Evolutionary conservation across 2,329 filamentous ascomycete genomes (phyloP).

Genomic region (Alternaria sp.): DNA sequence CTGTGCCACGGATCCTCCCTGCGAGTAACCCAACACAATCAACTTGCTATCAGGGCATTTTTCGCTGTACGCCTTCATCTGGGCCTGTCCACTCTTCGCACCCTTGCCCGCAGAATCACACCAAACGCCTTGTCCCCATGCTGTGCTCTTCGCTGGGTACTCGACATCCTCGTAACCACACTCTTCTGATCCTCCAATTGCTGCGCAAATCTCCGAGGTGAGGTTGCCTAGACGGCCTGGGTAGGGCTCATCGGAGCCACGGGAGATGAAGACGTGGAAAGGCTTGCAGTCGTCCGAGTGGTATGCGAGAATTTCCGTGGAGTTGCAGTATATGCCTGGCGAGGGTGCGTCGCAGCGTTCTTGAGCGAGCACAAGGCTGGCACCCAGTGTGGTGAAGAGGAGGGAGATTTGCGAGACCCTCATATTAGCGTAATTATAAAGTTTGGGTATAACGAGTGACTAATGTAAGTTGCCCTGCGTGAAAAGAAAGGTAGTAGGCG

Average conservation of each 20-base stretch:
- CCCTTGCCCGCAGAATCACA: constrained; percentile 38
- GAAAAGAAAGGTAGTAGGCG: neutral
- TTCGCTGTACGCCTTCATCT: constrained; percentile 34
- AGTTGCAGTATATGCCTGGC: constrained; percentile 31
- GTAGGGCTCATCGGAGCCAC: constrained; percentile 41
- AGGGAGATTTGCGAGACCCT: constrained; percentile 17
- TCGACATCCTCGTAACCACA: constrained; percentile 39
- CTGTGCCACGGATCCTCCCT: constrained; percentile 36
- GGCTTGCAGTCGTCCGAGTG: constrained; percentile 32
- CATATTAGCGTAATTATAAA: constrained; percentile 18
- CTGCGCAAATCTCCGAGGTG: constrained; percentile 30
- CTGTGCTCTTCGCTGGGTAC: constrained; percentile 39
- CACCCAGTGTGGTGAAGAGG: constrained; percentile 19
- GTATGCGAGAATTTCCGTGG: constrained; percentile 33
- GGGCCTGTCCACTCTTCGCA: constrained; percentile 31
- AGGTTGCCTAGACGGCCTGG: constrained; percentile 39
- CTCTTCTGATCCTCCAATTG: constrained; percentile 23
- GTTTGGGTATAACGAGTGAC: constrained; percentile 8
- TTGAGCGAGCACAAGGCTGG: constrained; percentile 25
- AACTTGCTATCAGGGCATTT: constrained; percentile 40
- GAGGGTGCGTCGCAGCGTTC: constrained; percentile 36
- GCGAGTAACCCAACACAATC: constrained; percentile 37
- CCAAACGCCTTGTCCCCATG: constrained; percentile 35
- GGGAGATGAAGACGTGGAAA: constrained; percentile 38
- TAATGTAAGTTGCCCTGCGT: constrained; percentile 1